Base-by-base conservation (phyloP, 192 early-diverging fungal species). In the Coemansia guatemalensis region DNA sequence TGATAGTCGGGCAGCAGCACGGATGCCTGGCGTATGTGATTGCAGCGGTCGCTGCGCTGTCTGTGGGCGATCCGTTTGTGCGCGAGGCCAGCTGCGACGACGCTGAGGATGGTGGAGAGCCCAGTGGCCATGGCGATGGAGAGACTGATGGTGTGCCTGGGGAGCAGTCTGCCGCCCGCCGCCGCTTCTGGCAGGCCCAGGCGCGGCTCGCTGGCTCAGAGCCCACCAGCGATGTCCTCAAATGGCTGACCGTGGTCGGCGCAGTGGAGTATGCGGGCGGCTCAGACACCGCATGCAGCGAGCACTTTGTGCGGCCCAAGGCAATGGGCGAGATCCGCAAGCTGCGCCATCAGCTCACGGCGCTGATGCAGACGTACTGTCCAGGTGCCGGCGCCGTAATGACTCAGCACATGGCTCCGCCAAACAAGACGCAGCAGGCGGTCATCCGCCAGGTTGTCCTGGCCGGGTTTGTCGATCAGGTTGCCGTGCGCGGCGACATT, bases 21-120 rank as follows among this genome's bases (percentile, higher is more conserved):
- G 85, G 82, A 7, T 90, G 92, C 63, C 82, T 98, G 56, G 86
- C 90, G 6, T 97, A 93, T 70, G 83, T 95, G 5, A 92, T 98
- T 63, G 91, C 90, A 1, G 86, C 98, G 63, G 95, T 98, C 8
- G 87, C 96, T 0, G 95, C 91, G 0, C 69, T 98, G 50, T 93
- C 94, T 1, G 93, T 96, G 1, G 97, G 94, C 26, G 95, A 98
- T 62, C 90, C 93, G 14, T 97, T 99, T 75, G 77, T 97, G 48
- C 83, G 87, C 41, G 89, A 92, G 65, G 84, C 85, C 52, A 76
- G 87, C 56, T 51, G 91, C 61, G 83, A 85, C 56, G 69, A 82
- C 35, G 85, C 73, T 20, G 57, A 39, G 20, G 53, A 26, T 18
- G 54, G 52, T 24, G 68, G 58, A 24, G 62, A 57, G 7, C 48